Evolutionary conservation across 441 rosid genomes (phyloP), one percentile per base, ranked within the genome.

Genomic region (Euphorbia corollata): DNA sequence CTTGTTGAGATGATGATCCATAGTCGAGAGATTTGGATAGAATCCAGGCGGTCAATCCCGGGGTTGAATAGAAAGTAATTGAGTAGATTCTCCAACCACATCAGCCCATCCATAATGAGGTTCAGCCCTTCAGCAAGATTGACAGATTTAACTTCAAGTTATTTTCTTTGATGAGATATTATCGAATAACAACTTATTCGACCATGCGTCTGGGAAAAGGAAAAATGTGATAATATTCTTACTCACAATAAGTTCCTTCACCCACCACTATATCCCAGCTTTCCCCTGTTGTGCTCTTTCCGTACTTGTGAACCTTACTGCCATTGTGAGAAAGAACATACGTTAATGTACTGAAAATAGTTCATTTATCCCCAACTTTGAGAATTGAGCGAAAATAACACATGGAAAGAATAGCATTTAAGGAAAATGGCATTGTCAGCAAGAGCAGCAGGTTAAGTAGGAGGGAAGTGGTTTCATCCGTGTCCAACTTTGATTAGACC

Each of bases 21-120:
- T 89, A 89, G 68, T 92, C 89, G 32, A 27, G 32, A 27, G 74
- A 77, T 74, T 74, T 18, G 91, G 90, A 71, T 70, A 89, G 54
- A 89, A 83, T 64, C 96, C 96, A 0, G 98, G 96, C 1, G 96
- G 98, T 70, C 88, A 84, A 38, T 90, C 95, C 41, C 73, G 77
- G 12, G 93, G 88, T 74, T 87, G 62, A 62, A 92, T 92, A 1
- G 95, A 86, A 22, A 92, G 89, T 78, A 92, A 79, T 77, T 89
- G 98, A 68, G 79, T 84, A 5, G 95, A 88, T 75, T 88, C 90
- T 9, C 96, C 98, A 62, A 92, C 98, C 1, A 92, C 93, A 74
- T 92, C 98, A 20, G 91, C 89, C 96, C 99, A 90, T 56, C 96
- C 99, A 50, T 88, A 90, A 78, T 92, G 97, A 58, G 99, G 96